Percentiles rank a stretch among this genome's conserved stretches.
These are phyloP conservation scores for Mortierella alpina DNA, from an alignment of 192 early-diverging fungal species.

Conservation along the genomic window DNA sequence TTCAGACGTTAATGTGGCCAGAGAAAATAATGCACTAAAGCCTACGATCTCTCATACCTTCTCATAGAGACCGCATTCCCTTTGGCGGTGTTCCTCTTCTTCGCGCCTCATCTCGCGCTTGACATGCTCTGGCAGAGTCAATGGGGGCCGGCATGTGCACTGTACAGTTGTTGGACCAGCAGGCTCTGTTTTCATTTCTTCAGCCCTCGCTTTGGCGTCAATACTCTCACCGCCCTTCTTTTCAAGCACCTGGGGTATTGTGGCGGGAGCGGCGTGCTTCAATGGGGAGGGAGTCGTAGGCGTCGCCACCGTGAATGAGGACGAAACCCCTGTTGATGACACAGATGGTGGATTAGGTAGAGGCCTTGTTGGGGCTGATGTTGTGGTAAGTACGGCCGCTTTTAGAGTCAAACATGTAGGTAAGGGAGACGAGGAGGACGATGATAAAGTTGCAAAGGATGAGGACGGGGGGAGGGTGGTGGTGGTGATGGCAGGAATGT, in stretches of 20 bases:
- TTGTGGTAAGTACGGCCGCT: no score
- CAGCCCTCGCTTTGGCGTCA: no score
- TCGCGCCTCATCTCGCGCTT: slow-evolving; percentile 33
- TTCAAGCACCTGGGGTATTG: no score
- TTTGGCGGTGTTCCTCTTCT: slow-evolving; percentile 33
- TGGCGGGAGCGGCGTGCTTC: no score
- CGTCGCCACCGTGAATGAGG: no score
- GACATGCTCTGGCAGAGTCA: slow-evolving; percentile 36
- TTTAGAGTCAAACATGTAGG: neutral
- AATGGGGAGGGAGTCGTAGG: no score
- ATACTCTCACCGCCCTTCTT: no score
- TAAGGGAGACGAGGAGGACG: neutral
- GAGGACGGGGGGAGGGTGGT: neutral
- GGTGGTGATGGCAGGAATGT: neutral
- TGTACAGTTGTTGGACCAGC: neutral
- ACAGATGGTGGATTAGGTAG: no score
- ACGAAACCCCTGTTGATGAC: no score
- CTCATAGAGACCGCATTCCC: slow-evolving; percentile 36
- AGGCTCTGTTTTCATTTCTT: neutral
- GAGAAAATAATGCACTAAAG: no score
- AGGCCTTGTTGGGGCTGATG: no score
- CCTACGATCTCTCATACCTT: slow-evolving; percentile 18
- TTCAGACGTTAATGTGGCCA: no score
- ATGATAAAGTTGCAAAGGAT: neutral
- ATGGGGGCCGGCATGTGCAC: slow-evolving; percentile 27